Conservation (phyloP, 169 alveolate species). For the Cryptosporidium bovis region DNA sequence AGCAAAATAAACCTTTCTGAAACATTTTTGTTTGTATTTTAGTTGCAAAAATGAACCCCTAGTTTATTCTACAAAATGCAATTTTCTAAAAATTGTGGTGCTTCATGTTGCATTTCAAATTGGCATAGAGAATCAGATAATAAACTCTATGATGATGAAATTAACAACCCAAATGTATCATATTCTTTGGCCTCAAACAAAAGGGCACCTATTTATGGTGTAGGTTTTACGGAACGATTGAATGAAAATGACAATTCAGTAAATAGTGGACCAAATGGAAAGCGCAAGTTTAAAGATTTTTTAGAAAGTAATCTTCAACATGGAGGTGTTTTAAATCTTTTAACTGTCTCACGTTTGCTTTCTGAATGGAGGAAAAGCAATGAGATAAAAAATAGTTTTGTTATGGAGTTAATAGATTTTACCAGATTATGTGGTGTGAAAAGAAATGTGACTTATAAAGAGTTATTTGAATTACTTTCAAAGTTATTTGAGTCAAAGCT, state of each 20-base stretch:
- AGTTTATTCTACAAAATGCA: background rate
- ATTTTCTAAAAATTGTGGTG: conserved; percentile 1
- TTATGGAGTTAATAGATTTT: conserved; percentile 51
- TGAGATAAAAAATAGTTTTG: conserved; percentile 38
- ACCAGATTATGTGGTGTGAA: conserved; percentile 54
- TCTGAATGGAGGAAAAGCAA: conserved; percentile 58
- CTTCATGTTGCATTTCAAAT: conserved; percentile 53
- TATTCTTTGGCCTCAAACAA: conserved; percentile 18
- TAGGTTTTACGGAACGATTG: background rate
- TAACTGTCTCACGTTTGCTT: conserved; percentile 36
- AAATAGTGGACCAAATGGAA: conserved; percentile 55
- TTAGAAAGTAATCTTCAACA: conserved; percentile 34
- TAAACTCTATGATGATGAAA: conserved; percentile 6
- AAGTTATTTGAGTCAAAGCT: conserved; percentile 29
- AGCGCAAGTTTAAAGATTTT: conserved; percentile 14
- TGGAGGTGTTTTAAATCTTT: background rate
- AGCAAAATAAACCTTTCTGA: too few species aligned
- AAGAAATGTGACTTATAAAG: conserved; percentile 46
- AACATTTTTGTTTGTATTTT: background rate
- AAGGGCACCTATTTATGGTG: conserved; percentile 9
- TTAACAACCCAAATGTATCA: conserved; percentile 1
- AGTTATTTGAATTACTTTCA: conserved; percentile 49
- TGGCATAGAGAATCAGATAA: conserved; percentile 38
- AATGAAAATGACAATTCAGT: background rate
- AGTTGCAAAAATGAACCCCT: background rate